phyloP scores from a whole-genome alignment of 164 flowering plant genomes.

The Vitis rupestris region DNA sequence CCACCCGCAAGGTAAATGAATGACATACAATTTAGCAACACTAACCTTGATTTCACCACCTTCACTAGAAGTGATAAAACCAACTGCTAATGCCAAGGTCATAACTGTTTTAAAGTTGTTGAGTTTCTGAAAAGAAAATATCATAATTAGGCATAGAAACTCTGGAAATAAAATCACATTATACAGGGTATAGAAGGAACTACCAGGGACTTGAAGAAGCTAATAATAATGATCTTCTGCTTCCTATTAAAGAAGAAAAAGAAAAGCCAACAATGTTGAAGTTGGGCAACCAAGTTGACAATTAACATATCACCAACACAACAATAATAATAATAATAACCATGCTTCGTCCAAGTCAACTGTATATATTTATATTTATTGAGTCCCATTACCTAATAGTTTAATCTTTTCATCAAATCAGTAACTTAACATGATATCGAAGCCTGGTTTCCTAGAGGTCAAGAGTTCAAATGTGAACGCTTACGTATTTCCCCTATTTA shows the following conservation, averaged over 20 bases:
- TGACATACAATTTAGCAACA: not conserved
- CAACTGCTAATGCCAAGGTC: slow-evolving; percentile 40
- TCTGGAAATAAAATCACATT: not conserved
- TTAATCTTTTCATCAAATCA: too few species aligned
- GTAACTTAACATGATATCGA: too few species aligned
- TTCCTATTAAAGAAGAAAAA: too few species aligned
- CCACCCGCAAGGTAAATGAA: not conserved
- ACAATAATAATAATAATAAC: too few species aligned
- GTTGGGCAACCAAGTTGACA: not conserved
- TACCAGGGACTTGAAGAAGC: not conserved
- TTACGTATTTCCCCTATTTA: too few species aligned
- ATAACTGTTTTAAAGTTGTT: slow-evolving; percentile 45
- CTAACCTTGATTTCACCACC: slow-evolving; percentile 42
- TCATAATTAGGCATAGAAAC: not conserved
- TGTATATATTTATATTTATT: too few species aligned
- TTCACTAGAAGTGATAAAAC: slow-evolving; percentile 32
- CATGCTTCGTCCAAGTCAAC: too few species aligned
- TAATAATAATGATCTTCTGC: too few species aligned
- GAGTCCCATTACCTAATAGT: too few species aligned
- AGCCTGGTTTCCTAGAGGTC: too few species aligned
- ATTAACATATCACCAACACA: not conserved
- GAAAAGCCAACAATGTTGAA: not conserved
- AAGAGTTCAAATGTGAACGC: too few species aligned
- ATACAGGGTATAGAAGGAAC: not conserved
- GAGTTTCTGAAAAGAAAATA: slow-evolving; percentile 49